phyloP scores from a whole-genome alignment of 2,329 filamentous ascomycete genomes.

The Pseudogymnoascus sp. region DNA sequence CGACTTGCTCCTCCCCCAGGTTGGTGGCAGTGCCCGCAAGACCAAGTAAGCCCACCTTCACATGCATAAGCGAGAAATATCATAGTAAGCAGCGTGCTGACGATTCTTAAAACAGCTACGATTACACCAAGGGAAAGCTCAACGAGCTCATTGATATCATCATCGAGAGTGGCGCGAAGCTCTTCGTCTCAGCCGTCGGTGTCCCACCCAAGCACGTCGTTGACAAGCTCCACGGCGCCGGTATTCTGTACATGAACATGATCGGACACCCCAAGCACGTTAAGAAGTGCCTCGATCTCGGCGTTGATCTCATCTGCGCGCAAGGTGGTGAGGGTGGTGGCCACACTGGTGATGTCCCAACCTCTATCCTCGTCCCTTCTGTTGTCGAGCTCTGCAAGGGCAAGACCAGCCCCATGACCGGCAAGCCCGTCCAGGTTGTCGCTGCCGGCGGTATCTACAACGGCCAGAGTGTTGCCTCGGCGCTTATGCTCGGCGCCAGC shows the following conservation, averaged over 20 bases:
- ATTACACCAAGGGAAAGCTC: constrained; percentile 99
- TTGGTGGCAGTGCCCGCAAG: constrained; percentile 89
- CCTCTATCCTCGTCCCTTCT: constrained; percentile 83
- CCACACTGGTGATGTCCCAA: constrained; percentile 91
- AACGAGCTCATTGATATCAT: constrained; percentile 84
- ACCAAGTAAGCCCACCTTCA: constrained; percentile 60
- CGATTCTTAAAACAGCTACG: constrained; percentile 60
- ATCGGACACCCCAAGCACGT: constrained; percentile 99
- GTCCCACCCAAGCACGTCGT: constrained; percentile 85
- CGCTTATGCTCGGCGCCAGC: constrained; percentile 85
- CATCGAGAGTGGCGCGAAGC: constrained; percentile 82
- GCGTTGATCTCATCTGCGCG: constrained; percentile 94
- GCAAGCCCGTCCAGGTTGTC: constrained; percentile 80
- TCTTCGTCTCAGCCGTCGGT: constrained; percentile 96
- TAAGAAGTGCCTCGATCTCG: constrained; percentile 86
- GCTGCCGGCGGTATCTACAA: constrained; percentile 93
- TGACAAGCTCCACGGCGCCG: constrained; percentile 79
- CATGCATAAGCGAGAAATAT: constrained; percentile 1
- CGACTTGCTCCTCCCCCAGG: constrained; percentile 86
- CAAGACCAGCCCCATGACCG: constrained; percentile 80
- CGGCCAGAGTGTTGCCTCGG: constrained; percentile 80
- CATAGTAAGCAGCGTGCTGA: constrained; percentile 22
- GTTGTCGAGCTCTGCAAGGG: constrained; percentile 77
- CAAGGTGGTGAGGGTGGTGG: constrained; percentile 97
- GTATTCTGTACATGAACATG: constrained; percentile 99